Base-by-base conservation (phyloP, 371 early-diverging fungal species). In the Aphelidium insulamus region DNA sequence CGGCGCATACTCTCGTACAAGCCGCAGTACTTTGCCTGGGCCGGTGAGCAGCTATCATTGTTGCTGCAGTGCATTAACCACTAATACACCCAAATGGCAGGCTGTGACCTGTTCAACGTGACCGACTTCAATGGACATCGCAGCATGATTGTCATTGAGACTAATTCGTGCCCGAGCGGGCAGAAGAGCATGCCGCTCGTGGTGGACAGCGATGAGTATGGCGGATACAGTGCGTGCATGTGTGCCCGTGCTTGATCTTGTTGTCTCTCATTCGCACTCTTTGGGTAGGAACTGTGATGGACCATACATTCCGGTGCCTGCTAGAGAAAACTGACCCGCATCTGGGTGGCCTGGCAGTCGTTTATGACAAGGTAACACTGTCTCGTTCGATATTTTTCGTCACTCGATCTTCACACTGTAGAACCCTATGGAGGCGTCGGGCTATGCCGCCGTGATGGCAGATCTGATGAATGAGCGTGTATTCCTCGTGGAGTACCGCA, bases 131-230 rank as follows among this genome's bases (percentile, higher is more conserved):
- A 54, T 29, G 88, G 88, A 9, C 76, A 77, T 41, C 72, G 83
- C 26, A 84, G 84, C 52, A 87, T 87, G 88, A 82, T 87, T 47
- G 74, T 87, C n/a, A 76, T 87, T 29, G 88, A 87, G 47, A 85
- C 88, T 30, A 85, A 84, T 49, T 81, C 82, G 18, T 85, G 88
- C 40, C 88, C 88, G 1, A 78, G 80, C n/a, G 88, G 88, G 14
- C 85, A 87, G 55, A 84, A 82, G 40, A 80, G 82, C 8, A 87
- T 87, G 88, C 88, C 88, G 2, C 55, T 82, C 1, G 43, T 87
- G n/a, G 65, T 69, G 5, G 86, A 85, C 28, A 66, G 69, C 3
- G 80, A 82, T 37, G 75, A 74, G 33, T 49, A 49, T 33, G 60
- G 60, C 29, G 60, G 60, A 15, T 26, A 26, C 26, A 26, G 26